Evolutionary conservation across 305 asterid genomes (phyloP).

Genomic region (Plantago coronopus): DNA sequence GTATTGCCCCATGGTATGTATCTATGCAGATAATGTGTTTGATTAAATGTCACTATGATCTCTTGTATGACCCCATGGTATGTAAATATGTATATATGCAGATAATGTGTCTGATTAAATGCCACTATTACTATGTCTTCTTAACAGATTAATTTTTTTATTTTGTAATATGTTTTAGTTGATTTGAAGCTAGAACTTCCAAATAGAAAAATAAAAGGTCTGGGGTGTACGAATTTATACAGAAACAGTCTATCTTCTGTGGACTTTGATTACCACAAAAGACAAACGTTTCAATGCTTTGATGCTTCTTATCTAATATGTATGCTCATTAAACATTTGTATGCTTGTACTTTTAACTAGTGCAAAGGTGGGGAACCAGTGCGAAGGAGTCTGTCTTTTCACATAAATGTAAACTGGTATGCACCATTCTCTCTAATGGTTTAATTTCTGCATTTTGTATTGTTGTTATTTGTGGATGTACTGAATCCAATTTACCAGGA

Average conservation of each 20-base stretch:
- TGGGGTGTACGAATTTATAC: no score
- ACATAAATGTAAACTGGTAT: constrained; percentile 53
- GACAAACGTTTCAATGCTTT: neutral
- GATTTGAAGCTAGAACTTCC: no score
- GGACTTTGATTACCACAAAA: no score
- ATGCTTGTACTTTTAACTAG: constrained; percentile 34
- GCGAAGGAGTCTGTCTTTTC: constrained; percentile 57
- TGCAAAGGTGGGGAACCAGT: constrained; percentile 52
- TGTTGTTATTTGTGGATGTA: neutral
- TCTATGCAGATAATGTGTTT: neutral
- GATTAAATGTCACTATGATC: constrained; percentile 22
- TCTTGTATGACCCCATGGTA: constrained; percentile 69
- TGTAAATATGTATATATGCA: neutral
- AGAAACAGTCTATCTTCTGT: no score
- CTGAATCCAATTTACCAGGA: constrained; percentile 37
- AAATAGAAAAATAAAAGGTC: no score
- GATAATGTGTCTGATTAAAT: no score
- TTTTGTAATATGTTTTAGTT: no score
- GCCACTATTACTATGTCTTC: no score
- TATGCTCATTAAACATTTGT: neutral
- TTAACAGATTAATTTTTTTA: no score
- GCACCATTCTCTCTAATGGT: constrained; percentile 1
- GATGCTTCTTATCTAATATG: neutral
- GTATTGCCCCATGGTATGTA: constrained; percentile 63
- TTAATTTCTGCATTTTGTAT: constrained; percentile 1